phyloP scores from a whole-genome alignment of 2,329 filamentous ascomycete genomes.

The Pseudogymnoascus sp. region DNA sequence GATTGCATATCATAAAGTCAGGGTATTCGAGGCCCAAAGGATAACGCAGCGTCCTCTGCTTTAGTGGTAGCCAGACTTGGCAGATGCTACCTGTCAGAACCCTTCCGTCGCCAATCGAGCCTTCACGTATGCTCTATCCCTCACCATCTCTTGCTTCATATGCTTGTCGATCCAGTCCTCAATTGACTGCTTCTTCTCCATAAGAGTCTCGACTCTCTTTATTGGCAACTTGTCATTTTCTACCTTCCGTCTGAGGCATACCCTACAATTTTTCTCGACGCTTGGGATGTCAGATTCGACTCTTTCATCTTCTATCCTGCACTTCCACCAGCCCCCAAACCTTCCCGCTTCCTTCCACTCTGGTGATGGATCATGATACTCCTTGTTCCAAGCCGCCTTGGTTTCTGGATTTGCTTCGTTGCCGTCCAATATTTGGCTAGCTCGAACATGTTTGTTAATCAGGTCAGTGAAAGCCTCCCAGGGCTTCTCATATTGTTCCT shows the following conservation, averaged over 20 bases:
- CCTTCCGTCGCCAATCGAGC: not conserved
- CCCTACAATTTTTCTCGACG: not conserved
- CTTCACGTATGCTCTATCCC: not conserved
- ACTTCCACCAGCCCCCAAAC: slow-evolving; percentile 22
- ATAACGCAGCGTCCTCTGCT: not conserved
- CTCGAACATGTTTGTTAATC: slow-evolving; percentile 17
- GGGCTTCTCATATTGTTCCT: slow-evolving; percentile 12
- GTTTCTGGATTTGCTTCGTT: slow-evolving; percentile 3
- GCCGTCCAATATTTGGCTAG: slow-evolving; percentile 10
- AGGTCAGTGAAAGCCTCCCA: slow-evolving; percentile 16
- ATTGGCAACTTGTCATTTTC: not conserved
- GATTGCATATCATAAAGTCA: not conserved
- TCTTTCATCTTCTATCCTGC: slow-evolving; percentile 13
- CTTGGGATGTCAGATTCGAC: slow-evolving; percentile 7
- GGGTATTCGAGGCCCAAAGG: not conserved
- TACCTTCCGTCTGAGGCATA: not conserved
- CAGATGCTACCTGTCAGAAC: not conserved
- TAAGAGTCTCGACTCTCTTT: not conserved
- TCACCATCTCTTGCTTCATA: not conserved
- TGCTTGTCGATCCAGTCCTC: slow-evolving; percentile 1
- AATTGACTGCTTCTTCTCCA: not conserved
- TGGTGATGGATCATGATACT: slow-evolving; percentile 19
- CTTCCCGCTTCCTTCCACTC: slow-evolving; percentile 19
- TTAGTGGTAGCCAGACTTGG: not conserved
- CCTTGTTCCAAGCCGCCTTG: slow-evolving; percentile 14